Percentiles rank a stretch among this genome's conserved stretches.
These are phyloP conservation scores for Ilyonectria robusta DNA, from an alignment of 2,329 filamentous ascomycete species.

Conservation along the genomic window DNA sequence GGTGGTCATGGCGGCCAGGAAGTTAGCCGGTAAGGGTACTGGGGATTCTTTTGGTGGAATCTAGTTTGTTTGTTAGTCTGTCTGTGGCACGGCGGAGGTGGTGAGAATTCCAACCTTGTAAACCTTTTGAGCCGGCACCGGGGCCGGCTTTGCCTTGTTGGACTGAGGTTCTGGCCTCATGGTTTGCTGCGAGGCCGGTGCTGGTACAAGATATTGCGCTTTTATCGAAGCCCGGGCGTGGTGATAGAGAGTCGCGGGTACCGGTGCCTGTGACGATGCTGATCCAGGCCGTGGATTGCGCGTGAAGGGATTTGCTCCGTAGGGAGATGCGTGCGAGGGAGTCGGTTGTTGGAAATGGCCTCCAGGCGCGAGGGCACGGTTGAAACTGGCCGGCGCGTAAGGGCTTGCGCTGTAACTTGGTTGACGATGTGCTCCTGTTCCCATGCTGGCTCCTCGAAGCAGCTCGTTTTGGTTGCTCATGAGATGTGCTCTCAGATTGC, in stretches of 20 bases:
- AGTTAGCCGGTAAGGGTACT: conserved; percentile 60
- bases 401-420: not conserved
- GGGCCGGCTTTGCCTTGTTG: conserved; percentile 44
- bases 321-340: conserved; percentile 8
- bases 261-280: conserved; percentile 11
- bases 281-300: conserved; percentile 22
- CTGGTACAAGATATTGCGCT: conserved; percentile 33
- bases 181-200: conserved; percentile 25
- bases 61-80: conserved; percentile 51
- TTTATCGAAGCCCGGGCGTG: conserved; percentile 38
- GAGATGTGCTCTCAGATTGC: conserved; percentile 62
- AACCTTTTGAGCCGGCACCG: conserved; percentile 42
- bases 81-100: conserved; percentile 40
- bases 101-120: conserved; percentile 53
- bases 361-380: not conserved
- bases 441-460: conserved; percentile 45
- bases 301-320: conserved; percentile 16
- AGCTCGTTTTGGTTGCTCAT: conserved; percentile 52
- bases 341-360: not conserved
- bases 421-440: conserved; percentile 16
- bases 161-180: conserved; percentile 24
- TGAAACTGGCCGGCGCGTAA: not conserved
- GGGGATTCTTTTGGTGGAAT: conserved; percentile 59
- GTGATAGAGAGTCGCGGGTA: conserved; percentile 2
- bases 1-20: conserved; percentile 58